These are phyloP conservation scores for Trichoderma brevicompactum DNA, from an alignment of 2,329 filamentous ascomycete genomes.

Conservation along the genomic window DNA sequence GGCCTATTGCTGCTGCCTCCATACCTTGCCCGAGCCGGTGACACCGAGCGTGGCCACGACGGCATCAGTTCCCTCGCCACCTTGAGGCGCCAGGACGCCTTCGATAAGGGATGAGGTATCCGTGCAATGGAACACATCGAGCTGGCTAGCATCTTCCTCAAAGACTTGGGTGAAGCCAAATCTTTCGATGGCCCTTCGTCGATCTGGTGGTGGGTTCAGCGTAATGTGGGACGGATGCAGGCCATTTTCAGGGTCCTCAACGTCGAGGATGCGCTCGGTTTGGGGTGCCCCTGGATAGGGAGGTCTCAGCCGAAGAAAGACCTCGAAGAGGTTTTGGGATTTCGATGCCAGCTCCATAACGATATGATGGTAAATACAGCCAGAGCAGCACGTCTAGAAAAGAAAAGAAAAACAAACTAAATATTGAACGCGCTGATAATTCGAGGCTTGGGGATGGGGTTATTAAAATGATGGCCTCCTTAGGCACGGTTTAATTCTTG, in stretches of 20 bases:
- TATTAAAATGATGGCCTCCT: not conserved
- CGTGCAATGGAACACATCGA: constrained; percentile 83
- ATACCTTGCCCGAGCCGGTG: constrained; percentile 93
- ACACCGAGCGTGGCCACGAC: constrained; percentile 90
- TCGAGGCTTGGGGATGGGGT: not conserved
- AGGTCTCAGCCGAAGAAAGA: constrained; percentile 85
- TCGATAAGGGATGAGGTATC: constrained; percentile 76
- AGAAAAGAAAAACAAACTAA: not conserved
- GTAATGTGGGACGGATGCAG: constrained; percentile 69
- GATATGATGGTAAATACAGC: not conserved
- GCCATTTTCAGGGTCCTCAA: constrained; percentile 62
- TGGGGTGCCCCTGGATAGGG: constrained; percentile 51
- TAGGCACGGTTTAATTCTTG: not conserved
- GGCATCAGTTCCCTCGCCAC: constrained; percentile 82
- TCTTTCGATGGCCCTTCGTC: constrained; percentile 86
- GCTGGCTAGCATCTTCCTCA: constrained; percentile 80
- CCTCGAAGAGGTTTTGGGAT: constrained; percentile 75
- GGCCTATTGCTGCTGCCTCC: not conserved
- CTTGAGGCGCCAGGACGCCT: constrained; percentile 74
- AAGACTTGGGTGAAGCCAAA: constrained; percentile 96
- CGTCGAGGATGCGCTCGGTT: constrained; percentile 74
- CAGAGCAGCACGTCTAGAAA: not conserved
- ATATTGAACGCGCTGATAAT: constrained; percentile 26
- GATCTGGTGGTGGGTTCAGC: constrained; percentile 79
- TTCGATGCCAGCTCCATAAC: constrained; percentile 36